Base-by-base conservation (phyloP, 1,284 basidiomycete species). In the Moniliophthora roreri region DNA sequence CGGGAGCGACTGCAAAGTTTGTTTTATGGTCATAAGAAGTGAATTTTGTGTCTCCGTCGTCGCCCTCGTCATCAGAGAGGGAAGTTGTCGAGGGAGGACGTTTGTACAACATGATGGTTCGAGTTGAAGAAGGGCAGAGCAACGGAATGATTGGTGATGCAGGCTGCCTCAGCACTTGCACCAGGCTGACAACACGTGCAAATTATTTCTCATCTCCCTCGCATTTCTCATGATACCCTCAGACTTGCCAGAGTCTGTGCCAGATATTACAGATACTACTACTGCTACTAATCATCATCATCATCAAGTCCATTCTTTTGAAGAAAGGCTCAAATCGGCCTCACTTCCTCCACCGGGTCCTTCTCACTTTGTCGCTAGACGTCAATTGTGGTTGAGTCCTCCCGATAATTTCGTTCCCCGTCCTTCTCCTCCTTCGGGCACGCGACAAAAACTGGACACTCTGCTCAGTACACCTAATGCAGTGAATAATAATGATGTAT, bases 21-120 rank as follows among this genome's bases (percentile, higher is more conserved):
- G 54, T 36, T 39, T 74, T 63, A 50, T 44, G 55, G 57, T 58
- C 64, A 62, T 79, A 81, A 58, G 81, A 78, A 41, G 75, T 66
- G 36, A 81, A 82, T 57, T 79, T 75, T 55, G 69, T 70, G 56
- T 84, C 78, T 46, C 85, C 80, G 59, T 88, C 84, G 63, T 87
- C 85, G 66, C 85, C 80, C 62, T 87, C 84, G 37, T 82, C 79
- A 66, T 83, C 84, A 51, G 87, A 78, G 53, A 79, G 69, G 18
- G 78, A 79, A 15, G 77, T 78, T 4, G 69, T 73, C 9, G 77
- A 79, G 11, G 87, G 84, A 16, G 81, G 16, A 20, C 51, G 44
- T 16, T 54, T 44, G 28, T 54, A 53, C 45, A 51, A 38, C 51
- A 54, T 58, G 50, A 41, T 48, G 51, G 53, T 53, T 49, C 8